phyloP scores from a whole-genome alignment of 352 stramenopile genomes.

The Albugo candida region DNA sequence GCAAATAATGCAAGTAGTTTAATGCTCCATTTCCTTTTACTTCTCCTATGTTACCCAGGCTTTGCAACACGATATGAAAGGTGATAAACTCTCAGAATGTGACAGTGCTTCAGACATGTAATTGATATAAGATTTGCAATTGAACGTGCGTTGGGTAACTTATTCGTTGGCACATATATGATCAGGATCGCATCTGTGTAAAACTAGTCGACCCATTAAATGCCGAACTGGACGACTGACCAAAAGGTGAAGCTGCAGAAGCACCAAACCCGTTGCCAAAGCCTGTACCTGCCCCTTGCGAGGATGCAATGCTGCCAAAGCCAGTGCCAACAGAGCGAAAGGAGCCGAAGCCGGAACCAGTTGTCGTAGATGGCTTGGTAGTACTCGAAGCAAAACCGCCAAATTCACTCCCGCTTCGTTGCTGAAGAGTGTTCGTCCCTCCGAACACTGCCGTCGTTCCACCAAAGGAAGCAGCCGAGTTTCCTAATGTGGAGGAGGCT shows the following conservation, averaged over 20 bases:
- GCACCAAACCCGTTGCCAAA: conserved; percentile 18
- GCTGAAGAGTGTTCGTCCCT: neutral
- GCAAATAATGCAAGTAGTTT: too few relatives aligned
- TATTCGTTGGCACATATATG: too few relatives aligned
- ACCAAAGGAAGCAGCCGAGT: conserved; percentile 11
- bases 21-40: too few relatives aligned
- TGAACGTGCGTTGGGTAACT: too few relatives aligned
- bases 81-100: too few relatives aligned
- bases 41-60: too few relatives aligned
- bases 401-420: neutral
- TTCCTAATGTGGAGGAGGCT: conserved; percentile 23
- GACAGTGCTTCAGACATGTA: too few relatives aligned
- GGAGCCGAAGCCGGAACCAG: conserved; percentile 21
- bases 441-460: conserved; percentile 7
- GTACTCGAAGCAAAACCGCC: neutral
- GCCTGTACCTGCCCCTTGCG: conserved; percentile 1
- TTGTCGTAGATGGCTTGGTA: neutral
- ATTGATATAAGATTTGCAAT: too few relatives aligned
- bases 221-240: too few relatives aligned
- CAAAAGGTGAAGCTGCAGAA: neutral
- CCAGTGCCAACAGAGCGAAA: conserved; percentile 17
- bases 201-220: too few relatives aligned
- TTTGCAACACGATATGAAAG: too few relatives aligned
- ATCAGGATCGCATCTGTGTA: too few relatives aligned
- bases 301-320: conserved; percentile 20